These are phyloP conservation scores for Talinum fruticosum DNA, from an alignment of 148 eudicot genomes.

Conservation along the genomic window DNA sequence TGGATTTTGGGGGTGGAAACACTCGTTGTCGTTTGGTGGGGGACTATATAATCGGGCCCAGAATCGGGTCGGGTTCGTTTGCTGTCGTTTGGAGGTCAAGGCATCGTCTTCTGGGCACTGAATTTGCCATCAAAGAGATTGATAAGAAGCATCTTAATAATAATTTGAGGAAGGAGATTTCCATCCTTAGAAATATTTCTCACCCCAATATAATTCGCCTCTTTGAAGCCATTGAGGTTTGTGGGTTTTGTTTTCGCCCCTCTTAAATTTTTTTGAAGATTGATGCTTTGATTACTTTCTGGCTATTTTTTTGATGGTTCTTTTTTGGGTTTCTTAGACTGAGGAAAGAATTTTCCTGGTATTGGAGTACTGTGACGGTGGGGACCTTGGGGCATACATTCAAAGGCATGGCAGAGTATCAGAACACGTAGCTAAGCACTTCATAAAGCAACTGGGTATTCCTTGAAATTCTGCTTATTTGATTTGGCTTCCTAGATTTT, in stretches of 20 bases:
- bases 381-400: conserved; percentile 52
- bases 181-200: conserved; percentile 39
- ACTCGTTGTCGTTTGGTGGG: conserved; percentile 34
- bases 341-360: conserved; percentile 46
- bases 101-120: conserved; percentile 38
- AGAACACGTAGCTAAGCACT: conserved; percentile 50
- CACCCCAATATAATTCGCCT: conserved; percentile 56
- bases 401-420: conserved; percentile 48
- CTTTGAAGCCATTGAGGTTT: conserved; percentile 49
- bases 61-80: conserved; percentile 56
- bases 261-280: not conserved
- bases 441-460: conserved; percentile 52
- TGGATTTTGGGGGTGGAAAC: conserved; percentile 32
- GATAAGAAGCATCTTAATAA: conserved; percentile 50
- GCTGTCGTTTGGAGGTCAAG: conserved; percentile 50
- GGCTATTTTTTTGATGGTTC: not conserved
- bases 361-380: conserved; percentile 58
- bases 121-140: conserved; percentile 55
- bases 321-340: conserved; percentile 29
- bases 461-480: not conserved
- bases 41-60: conserved; percentile 41
- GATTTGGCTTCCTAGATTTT: not conserved
- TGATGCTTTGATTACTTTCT: not conserved
- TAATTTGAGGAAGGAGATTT: conserved; percentile 49
- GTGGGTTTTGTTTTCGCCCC: not conserved